Evolutionary conservation across 306 rosid genomes (phyloP).

Genomic region (Benincasa hispida): DNA sequence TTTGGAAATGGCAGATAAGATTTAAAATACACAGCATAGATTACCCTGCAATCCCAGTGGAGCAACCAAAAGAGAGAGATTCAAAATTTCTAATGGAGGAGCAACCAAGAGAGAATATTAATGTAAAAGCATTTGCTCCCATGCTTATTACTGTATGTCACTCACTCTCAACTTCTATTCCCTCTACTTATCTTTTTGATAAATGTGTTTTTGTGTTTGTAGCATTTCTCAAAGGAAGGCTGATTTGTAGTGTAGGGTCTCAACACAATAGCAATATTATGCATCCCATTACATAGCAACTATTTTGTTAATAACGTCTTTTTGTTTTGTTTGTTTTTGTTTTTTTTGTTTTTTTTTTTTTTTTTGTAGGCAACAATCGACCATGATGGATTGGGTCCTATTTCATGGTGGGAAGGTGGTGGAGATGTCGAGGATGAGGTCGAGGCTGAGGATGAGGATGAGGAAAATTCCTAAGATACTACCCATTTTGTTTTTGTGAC

Average conservation of each 20-base stretch:
- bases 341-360: not conserved
- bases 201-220: not conserved
- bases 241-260: not conserved
- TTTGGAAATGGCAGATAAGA: slow-evolving; percentile 31
- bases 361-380: slow-evolving; percentile 20
- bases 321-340: no score
- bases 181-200: not conserved
- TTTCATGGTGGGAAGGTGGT: slow-evolving; percentile 31
- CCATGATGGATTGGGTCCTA: slow-evolving; percentile 29
- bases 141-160: slow-evolving; percentile 52
- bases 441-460: not conserved
- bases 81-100: slow-evolving; percentile 28
- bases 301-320: not conserved
- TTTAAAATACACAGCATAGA: slow-evolving; percentile 43
- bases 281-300: not conserved
- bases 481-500: not conserved
- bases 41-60: slow-evolving; percentile 58
- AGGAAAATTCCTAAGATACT: not conserved
- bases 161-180: slow-evolving; percentile 3
- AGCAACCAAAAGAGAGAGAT: slow-evolving; percentile 36
- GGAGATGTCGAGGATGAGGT: slow-evolving; percentile 11
- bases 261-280: not conserved
- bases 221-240: not conserved
- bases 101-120: slow-evolving; percentile 30
- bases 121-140: slow-evolving; percentile 59